Evolutionary conservation across 768 basidiomycete genomes (phyloP).

Genomic region (Podaxis pistillaris): DNA sequence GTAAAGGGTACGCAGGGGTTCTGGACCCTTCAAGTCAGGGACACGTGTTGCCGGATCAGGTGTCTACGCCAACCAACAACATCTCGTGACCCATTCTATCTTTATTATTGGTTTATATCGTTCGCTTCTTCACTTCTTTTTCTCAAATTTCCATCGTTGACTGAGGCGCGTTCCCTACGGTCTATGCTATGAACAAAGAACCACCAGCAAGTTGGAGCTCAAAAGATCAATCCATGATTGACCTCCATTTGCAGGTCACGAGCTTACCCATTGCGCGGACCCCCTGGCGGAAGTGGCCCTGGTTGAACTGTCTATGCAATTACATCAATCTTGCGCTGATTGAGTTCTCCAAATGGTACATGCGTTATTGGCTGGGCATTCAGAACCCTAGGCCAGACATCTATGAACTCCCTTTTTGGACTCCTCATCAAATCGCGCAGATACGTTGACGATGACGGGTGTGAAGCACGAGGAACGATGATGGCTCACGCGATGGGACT

Average conservation of each 20-base stretch:
- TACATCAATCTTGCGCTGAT: neutral
- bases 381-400: neutral
- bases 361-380: neutral
- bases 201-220: no score
- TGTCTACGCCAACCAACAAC: neutral
- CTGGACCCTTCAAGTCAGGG: no score
- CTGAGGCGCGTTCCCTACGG: no score
- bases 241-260: no score
- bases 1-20: no score
- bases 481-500: neutral
- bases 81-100: neutral
- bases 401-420: neutral
- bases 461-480: neutral
- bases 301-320: neutral
- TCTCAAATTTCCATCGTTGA: neutral
- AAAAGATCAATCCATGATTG: no score
- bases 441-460: neutral
- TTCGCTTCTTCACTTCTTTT: neutral
- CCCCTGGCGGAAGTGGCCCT: neutral
- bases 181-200: no score
- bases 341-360: neutral
- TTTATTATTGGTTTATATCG: neutral
- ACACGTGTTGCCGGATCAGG: no score
- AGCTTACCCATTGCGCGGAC: neutral
- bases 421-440: neutral